These are phyloP conservation scores for Beta lomatogona DNA, from an alignment of 179 eudicot genomes.

Conservation along the genomic window DNA sequence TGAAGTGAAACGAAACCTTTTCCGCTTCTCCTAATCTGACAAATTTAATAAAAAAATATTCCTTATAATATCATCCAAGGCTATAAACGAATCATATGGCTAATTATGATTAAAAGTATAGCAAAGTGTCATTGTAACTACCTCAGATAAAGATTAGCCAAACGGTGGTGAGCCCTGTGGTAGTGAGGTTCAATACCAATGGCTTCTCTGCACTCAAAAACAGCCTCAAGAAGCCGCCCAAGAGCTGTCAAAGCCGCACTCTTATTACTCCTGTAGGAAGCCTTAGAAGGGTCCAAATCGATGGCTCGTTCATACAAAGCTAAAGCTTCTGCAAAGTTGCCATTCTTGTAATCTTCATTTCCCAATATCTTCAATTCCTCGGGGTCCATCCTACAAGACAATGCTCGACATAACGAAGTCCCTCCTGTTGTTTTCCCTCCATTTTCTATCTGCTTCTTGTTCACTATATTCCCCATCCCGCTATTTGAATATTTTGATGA, in stretches of 20 bases:
- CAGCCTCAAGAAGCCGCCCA: slow-evolving; percentile 77
- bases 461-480: slow-evolving; percentile 60
- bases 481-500: slow-evolving; percentile 40
- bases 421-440: slow-evolving; percentile 20
- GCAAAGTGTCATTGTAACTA: slow-evolving; percentile 14
- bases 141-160: slow-evolving; percentile 79
- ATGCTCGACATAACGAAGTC: slow-evolving; percentile 62
- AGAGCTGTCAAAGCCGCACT: slow-evolving; percentile 80
- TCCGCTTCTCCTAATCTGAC: slow-evolving; percentile 75
- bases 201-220: slow-evolving; percentile 69
- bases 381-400: slow-evolving; percentile 88
- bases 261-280: slow-evolving; percentile 69
- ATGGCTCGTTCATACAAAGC: slow-evolving; percentile 71
- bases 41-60: not conserved
- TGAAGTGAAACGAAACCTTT: slow-evolving; percentile 59
- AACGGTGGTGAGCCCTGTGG: slow-evolving; percentile 71
- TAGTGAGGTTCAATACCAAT: slow-evolving; percentile 60
- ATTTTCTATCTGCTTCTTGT: slow-evolving; percentile 38
- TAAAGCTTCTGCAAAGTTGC: slow-evolving; percentile 75
- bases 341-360: slow-evolving; percentile 73
- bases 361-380: slow-evolving; percentile 57
- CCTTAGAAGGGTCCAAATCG: slow-evolving; percentile 55
- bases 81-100: not conserved
- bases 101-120: not conserved
- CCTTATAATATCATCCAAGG: not conserved